Base-by-base conservation (phyloP, 2,329 filamentous ascomycete species). In the Hyphodiscus sp. region DNA sequence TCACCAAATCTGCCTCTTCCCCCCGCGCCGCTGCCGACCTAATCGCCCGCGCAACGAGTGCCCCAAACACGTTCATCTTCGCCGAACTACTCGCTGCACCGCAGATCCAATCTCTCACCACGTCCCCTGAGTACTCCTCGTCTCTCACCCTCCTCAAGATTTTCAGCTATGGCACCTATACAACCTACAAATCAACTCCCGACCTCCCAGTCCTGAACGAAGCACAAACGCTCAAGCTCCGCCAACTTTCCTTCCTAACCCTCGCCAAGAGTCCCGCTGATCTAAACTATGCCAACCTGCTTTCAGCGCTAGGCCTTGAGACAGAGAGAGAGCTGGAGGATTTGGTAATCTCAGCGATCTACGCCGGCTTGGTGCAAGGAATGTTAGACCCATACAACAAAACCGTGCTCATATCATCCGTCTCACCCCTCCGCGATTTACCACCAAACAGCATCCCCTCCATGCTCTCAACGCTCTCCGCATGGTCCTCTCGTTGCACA, bases 141-240 rank as follows among this genome's bases (percentile, higher is more conserved):
- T 73, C 89, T 70, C 77, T 94, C 49, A 81, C 76, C 1, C 79
- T 95, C 15, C 85, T 99, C 45, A 80, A 91, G 70, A 85, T 95
- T 65, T 99, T 99, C 72, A 89, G 91, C 55, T 90, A 94, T 77
- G 94, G 92, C 56, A 96, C 90, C 55, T 96, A 90, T 76, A 74
- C 80, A 55, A 81, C 86, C 63, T 96, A 96, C 75, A 66, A 61
- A 20, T 59, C 65, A n/a, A 68, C 71, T n/a, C 51, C 69, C 19
- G 62, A 63, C 58, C 83, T 96, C 2, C 94, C 92, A 2, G 58
- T 76, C 8, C 82, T 99, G 47, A 86, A 80, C 67, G 77, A 82
- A 0, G 76, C 81, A 51, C 94, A 99, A 74, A 73, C 77, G 44
- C 79, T 85, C 59, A 99, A 99, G 74, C 87, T 99, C 44, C 87